These are phyloP conservation scores for Prunus fruticosa DNA, from an alignment of 306 rosid genomes.

Conservation along the genomic window DNA sequence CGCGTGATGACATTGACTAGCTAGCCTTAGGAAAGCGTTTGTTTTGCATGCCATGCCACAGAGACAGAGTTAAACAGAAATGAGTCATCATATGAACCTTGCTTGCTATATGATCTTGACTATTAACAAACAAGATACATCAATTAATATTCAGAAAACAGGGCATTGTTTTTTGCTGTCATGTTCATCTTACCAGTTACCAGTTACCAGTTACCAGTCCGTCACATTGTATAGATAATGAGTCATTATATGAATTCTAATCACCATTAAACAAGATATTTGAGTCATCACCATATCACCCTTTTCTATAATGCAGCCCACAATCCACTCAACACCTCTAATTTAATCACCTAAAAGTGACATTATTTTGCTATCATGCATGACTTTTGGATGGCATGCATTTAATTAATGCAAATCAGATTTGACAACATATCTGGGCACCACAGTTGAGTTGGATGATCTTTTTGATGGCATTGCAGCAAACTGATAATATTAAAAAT, in stretches of 20 bases:
- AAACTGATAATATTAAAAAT: neutral
- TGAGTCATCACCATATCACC: neutral
- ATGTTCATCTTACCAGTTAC: too few species aligned
- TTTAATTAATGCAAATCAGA: too few species aligned
- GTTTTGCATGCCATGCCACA: too few species aligned
- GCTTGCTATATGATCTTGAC: too few species aligned
- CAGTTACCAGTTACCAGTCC: too few species aligned
- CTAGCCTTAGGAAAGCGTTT: neutral
- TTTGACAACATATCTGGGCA: neutral
- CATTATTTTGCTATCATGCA: neutral
- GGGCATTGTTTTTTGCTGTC: too few species aligned
- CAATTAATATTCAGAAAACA: neutral
- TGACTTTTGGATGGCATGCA: neutral
- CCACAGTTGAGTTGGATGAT: neutral
- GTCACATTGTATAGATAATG: too few species aligned
- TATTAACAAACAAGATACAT: neutral
- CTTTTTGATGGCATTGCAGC: neutral
- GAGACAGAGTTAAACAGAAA: neutral
- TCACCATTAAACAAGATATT: neutral
- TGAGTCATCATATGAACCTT: neutral
- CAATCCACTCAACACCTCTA: neutral
- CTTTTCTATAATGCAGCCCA: neutral
- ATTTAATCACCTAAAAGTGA: neutral
- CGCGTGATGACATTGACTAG: neutral
- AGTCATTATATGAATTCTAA: neutral